Evolutionary conservation across 192 early-diverging fungal genomes (phyloP).

Genomic region (Physocladia obscura): DNA sequence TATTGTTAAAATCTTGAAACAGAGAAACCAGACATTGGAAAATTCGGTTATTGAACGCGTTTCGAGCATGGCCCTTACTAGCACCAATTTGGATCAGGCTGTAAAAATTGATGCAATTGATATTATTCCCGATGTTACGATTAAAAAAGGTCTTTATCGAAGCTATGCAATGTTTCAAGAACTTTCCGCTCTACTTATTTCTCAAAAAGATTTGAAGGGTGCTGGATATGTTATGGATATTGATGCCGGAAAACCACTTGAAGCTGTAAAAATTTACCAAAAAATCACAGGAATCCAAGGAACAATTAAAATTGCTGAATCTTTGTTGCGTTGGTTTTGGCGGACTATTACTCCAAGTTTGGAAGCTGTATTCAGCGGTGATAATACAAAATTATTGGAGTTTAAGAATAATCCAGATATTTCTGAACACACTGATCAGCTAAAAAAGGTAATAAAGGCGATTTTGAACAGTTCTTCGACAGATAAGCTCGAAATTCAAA

Average conservation of each 20-base stretch:
- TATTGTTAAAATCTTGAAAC: background rate
- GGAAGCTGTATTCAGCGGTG: background rate
- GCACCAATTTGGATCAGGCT: background rate
- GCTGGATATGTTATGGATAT: slow-evolving; percentile 1
- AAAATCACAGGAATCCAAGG: background rate
- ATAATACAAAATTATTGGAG: no score
- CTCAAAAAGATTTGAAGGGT: background rate
- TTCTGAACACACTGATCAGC: no score
- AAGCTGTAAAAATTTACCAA: slow-evolving; percentile 7
- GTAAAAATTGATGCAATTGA: slow-evolving; percentile 19
- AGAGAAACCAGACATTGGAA: background rate
- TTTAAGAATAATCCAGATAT: no score
- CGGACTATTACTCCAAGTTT: background rate
- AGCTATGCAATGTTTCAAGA: slow-evolving; percentile 5
- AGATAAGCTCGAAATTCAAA: background rate
- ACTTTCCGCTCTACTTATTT: background rate
- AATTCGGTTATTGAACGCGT: background rate
- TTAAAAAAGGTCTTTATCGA: slow-evolving; percentile 8
- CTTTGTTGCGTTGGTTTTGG: slow-evolving; percentile 2
- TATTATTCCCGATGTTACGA: background rate
- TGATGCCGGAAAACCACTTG: slow-evolving; percentile 1
- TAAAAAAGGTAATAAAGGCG: background rate
- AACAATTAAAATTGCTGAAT: background rate
- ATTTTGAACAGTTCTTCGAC: no score
- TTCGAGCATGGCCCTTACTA: background rate